phyloP scores from a whole-genome alignment of 2,329 filamentous ascomycete species.

The Ceratocystiopsis brevicomis region DNA sequence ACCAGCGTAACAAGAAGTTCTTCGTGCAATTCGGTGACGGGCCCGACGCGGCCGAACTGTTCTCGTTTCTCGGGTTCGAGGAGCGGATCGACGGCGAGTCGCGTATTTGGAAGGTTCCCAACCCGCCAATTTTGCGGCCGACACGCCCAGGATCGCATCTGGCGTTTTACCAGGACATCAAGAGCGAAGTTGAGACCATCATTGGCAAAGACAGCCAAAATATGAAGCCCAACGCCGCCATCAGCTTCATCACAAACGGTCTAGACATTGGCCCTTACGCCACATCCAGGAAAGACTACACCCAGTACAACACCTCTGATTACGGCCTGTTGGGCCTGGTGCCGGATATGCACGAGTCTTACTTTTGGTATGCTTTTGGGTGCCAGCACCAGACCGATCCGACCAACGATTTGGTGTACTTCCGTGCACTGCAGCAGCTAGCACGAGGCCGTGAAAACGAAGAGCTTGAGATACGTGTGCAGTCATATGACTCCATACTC shows the following conservation, averaged over 20 bases:
- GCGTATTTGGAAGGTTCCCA: slow-evolving; percentile 20
- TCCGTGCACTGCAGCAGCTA: slow-evolving; percentile 8
- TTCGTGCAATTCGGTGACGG: slow-evolving; percentile 28
- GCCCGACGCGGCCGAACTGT: slow-evolving; percentile 27
- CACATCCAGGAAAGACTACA: neutral
- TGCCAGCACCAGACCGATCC: slow-evolving; percentile 12
- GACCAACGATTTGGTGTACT: slow-evolving; percentile 5
- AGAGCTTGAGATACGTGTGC: slow-evolving; percentile 8
- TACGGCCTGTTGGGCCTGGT: slow-evolving; percentile 11
- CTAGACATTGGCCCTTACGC: slow-evolving; percentile 8
- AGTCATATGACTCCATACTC: slow-evolving; percentile 7
- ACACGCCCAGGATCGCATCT: slow-evolving; percentile 22
- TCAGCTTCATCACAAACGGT: slow-evolving; percentile 6
- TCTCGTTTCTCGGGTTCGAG: slow-evolving; percentile 29
- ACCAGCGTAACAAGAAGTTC: slow-evolving; percentile 38
- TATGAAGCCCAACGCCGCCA: slow-evolving; percentile 13
- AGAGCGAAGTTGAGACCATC: slow-evolving; percentile 26
- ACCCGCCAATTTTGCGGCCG: slow-evolving; percentile 20
- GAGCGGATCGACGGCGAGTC: slow-evolving; percentile 22
- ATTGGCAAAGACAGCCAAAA: slow-evolving; percentile 10
- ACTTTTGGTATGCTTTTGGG: slow-evolving; percentile 13
- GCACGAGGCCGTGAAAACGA: slow-evolving; percentile 9
- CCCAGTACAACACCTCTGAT: slow-evolving; percentile 4
- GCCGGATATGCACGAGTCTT: slow-evolving; percentile 10
- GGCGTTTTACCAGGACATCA: slow-evolving; percentile 30